Conservation (phyloP, 2,329 filamentous ascomycete species). For the Cercospora canescens region DNA sequence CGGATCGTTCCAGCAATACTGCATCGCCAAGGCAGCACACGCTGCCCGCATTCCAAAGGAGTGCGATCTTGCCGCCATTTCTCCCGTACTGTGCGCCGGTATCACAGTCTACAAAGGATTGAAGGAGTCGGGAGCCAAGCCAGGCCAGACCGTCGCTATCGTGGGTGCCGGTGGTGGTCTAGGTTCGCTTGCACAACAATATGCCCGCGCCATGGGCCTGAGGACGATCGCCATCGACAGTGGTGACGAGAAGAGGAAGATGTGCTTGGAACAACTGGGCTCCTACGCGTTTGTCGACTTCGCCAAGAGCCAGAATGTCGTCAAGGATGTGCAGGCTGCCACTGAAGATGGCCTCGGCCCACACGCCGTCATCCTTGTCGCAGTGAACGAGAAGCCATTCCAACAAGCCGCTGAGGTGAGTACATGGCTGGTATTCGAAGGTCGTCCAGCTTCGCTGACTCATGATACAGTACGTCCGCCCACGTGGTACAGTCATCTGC, state of each 20-base stretch:
- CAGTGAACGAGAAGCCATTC: slow-evolving; percentile 88
- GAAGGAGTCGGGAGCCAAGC: slow-evolving; percentile 74
- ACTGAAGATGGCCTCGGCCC: slow-evolving; percentile 81
- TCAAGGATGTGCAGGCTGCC: slow-evolving; percentile 79
- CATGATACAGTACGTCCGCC: slow-evolving; percentile 70
- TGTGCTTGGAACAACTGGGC: slow-evolving; percentile 68
- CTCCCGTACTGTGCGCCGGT: slow-evolving; percentile 74
- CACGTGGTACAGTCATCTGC: slow-evolving; percentile 79
- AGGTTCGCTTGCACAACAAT: slow-evolving; percentile 78
- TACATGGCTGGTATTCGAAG: not conserved
- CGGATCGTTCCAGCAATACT: slow-evolving; percentile 91
- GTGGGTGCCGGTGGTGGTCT: slow-evolving; percentile 85
- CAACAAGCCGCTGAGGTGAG: slow-evolving; percentile 75
- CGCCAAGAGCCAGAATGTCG: slow-evolving; percentile 69
- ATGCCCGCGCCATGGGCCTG: slow-evolving; percentile 88
- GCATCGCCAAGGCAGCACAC: slow-evolving; percentile 81
- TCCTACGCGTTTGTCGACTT: slow-evolving; percentile 79
- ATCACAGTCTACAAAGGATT: slow-evolving; percentile 90
- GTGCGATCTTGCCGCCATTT: slow-evolving; percentile 71
- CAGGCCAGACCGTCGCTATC: slow-evolving; percentile 78
- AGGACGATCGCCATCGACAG: slow-evolving; percentile 78
- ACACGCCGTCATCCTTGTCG: slow-evolving; percentile 82
- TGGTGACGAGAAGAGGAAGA: slow-evolving; percentile 73
- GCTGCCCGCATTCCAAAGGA: slow-evolving; percentile 80
- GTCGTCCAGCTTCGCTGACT: slow-evolving; percentile 6